Conservation (phyloP, 2,329 filamentous ascomycete species). For the Decorospora gaudefroyi region DNA sequence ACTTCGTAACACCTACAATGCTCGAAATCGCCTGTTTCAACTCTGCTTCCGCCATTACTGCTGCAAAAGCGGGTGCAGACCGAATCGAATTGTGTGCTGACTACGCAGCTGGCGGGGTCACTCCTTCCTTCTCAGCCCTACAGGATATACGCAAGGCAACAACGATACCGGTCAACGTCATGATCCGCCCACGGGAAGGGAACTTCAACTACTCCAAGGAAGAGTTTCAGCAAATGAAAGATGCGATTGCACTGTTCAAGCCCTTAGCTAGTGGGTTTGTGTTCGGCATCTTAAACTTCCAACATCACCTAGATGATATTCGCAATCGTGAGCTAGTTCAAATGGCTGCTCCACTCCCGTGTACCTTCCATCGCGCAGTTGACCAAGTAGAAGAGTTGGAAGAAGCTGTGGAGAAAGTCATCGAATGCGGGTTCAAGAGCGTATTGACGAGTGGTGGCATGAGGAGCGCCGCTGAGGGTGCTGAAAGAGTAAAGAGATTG, state of each 20-base stretch:
- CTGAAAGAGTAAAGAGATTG: conserved; percentile 39
- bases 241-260: conserved; percentile 46
- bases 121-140: conserved; percentile 44
- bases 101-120: conserved; percentile 50
- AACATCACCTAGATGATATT: conserved; percentile 47
- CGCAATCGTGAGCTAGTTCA: conserved; percentile 51
- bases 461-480: conserved; percentile 44
- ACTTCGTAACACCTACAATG: conserved; percentile 21
- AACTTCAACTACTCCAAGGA: conserved; percentile 51
- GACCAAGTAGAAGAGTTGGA: conserved; percentile 48
- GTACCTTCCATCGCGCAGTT: conserved; percentile 62
- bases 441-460: conserved; percentile 57
- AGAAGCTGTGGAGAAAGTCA: conserved; percentile 46
- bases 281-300: conserved; percentile 53
- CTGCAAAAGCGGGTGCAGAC: conserved; percentile 52
- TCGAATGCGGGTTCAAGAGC: conserved; percentile 51
- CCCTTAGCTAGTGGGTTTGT: conserved; percentile 56
- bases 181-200: conserved; percentile 58
- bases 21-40: conserved; percentile 59
- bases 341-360: conserved; percentile 51
- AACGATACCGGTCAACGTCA: conserved; percentile 55
- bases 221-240: conserved; percentile 54
- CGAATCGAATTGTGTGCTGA: conserved; percentile 58
- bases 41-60: conserved; percentile 49
- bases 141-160: conserved; percentile 29